Conservation (phyloP, 2,329 filamentous ascomycete genomes). For the Colletotrichum karsti region DNA sequence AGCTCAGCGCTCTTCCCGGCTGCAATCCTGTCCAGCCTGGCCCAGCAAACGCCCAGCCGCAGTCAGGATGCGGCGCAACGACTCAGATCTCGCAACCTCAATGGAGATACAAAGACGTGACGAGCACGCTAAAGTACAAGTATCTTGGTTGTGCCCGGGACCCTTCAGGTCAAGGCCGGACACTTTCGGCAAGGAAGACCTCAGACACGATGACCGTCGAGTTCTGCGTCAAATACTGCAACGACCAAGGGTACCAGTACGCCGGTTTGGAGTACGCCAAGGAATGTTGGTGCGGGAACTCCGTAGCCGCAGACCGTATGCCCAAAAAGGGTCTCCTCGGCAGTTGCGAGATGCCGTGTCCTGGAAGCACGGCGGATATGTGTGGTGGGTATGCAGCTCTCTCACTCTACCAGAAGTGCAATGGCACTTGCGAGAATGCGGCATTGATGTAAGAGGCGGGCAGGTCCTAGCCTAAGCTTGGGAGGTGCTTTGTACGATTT, state of each 20-base stretch:
- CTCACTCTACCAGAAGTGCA: slow-evolving; percentile 45
- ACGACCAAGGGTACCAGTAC: slow-evolving; percentile 37
- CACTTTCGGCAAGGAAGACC: slow-evolving; percentile 38
- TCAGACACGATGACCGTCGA: slow-evolving; percentile 43
- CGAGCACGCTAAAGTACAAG: slow-evolving; percentile 51
- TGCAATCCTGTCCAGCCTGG: slow-evolving; percentile 54
- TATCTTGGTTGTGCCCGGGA: slow-evolving; percentile 61
- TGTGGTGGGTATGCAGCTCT: slow-evolving; percentile 38
- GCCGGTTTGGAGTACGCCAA: slow-evolving; percentile 47
- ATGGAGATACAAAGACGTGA: slow-evolving; percentile 55
- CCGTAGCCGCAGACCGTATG: slow-evolving; percentile 28
- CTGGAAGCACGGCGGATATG: slow-evolving; percentile 17
- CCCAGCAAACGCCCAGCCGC: slow-evolving; percentile 31
- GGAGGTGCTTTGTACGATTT: background rate
- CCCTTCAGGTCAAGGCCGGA: slow-evolving; percentile 35
- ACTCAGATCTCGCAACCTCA: slow-evolving; percentile 45
- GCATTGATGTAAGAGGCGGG: slow-evolving; percentile 17
- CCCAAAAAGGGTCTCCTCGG: slow-evolving; percentile 52
- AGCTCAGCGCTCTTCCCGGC: slow-evolving; percentile 60
- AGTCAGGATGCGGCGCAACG: slow-evolving; percentile 42
- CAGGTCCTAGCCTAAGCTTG: background rate
- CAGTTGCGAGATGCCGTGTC: slow-evolving; percentile 42
- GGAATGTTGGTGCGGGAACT: slow-evolving; percentile 48
- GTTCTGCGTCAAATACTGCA: slow-evolving; percentile 41
- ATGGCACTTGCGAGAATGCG: slow-evolving; percentile 36